Percentiles rank a stretch among this genome's conserved stretches.
Conservation (phyloP, 257 asterid species). For the Capsicum chinense region DNA sequence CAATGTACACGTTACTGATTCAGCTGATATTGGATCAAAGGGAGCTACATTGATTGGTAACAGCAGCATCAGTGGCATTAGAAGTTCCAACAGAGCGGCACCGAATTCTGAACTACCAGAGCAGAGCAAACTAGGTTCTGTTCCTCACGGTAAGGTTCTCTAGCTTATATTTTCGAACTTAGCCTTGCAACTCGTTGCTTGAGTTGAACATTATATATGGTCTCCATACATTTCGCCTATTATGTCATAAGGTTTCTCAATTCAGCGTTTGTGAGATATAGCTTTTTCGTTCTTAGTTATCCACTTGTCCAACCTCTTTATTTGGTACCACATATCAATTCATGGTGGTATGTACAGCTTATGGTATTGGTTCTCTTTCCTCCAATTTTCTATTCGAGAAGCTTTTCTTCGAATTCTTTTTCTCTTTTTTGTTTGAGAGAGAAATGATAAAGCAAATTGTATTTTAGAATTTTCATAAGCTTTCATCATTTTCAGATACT, state of each 20-base stretch:
- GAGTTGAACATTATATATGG: background rate
- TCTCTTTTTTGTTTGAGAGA: background rate
- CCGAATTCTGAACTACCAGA: slow-evolving; percentile 48
- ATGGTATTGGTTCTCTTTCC: background rate
- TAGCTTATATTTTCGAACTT: background rate
- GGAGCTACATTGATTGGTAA: slow-evolving; percentile 53
- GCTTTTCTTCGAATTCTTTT: background rate
- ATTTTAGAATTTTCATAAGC: background rate
- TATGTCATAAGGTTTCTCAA: background rate
- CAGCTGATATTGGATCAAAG: slow-evolving; percentile 80
- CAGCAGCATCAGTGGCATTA: slow-evolving; percentile 56
- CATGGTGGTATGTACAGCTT: too few species aligned
- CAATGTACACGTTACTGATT: slow-evolving; percentile 56
- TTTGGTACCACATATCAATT: background rate
- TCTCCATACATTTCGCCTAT: background rate
- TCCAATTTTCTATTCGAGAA: slow-evolving; percentile 8
- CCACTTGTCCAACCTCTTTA: background rate
- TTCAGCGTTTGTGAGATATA: background rate
- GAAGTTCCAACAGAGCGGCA: slow-evolving; percentile 51
- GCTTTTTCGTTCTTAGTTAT: background rate
- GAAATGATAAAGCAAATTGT: background rate
- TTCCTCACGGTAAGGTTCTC: slow-evolving; percentile 55
- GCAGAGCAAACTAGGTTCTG: slow-evolving; percentile 59
- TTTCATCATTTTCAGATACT: background rate
- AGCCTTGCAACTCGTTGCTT: background rate